Conservation (phyloP, 2,329 filamentous ascomycete species). For the Helotiales sp. region DNA sequence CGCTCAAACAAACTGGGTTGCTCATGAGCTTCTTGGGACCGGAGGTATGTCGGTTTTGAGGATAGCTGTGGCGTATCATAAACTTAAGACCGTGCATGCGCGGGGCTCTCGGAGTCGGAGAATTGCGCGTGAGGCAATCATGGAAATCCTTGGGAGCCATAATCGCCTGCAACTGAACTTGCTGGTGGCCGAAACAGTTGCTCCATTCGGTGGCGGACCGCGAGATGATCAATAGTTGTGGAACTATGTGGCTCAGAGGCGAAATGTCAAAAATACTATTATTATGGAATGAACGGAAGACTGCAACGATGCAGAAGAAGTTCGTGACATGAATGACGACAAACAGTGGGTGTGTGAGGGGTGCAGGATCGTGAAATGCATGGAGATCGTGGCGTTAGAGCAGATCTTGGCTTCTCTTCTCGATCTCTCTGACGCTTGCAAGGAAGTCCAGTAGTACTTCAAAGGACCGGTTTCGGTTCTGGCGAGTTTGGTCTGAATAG, state of each 20-base stretch:
- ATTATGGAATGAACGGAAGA: neutral
- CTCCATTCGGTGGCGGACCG: neutral
- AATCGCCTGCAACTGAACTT: neutral
- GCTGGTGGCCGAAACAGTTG: neutral
- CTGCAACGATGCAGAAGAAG: neutral
- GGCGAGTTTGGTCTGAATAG: neutral
- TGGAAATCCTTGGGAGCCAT: slow-evolving; percentile 13
- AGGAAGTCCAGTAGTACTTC: neutral
- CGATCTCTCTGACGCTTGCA: neutral
- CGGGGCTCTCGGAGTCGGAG: slow-evolving; percentile 20
- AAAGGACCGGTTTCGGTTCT: neutral
- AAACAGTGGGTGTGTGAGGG: neutral
- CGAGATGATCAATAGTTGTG: neutral
- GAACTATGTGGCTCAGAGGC: neutral
- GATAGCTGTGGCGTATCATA: slow-evolving; percentile 17
- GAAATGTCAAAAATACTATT: neutral
- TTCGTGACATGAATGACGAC: neutral
- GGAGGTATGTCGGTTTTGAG: slow-evolving; percentile 24
- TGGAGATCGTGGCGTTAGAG: slow-evolving; percentile 10
- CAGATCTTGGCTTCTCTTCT: slow-evolving; percentile 3
- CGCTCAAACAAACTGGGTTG: slow-evolving; percentile 20
- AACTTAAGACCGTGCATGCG: slow-evolving; percentile 17
- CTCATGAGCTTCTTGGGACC: slow-evolving; percentile 18
- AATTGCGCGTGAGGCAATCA: slow-evolving; percentile 7
- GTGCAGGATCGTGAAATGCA: slow-evolving; percentile 1